Evolutionary conservation across 768 basidiomycete genomes (phyloP), one percentile per base, ranked within the genome.

Genomic region (Rhizopogon rudus): DNA sequence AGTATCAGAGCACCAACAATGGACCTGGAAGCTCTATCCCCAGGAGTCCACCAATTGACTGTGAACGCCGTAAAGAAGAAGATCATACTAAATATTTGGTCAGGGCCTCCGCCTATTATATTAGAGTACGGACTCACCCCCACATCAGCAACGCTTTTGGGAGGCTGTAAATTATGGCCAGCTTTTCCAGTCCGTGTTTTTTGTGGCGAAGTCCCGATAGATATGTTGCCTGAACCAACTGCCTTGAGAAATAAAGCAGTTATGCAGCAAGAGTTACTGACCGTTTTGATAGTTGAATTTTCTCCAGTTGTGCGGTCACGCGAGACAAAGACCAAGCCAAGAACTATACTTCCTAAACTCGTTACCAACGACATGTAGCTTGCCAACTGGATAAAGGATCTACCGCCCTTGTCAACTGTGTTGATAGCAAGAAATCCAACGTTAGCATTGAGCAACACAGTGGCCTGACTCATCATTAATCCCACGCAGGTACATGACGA

Each of bases 401-500:
- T 56, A 6, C 60, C 62, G 20, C 58, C 58, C 42, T 60, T n/a
- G 39, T 57, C 75, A 13, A 77, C 72, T 20, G 73, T 70, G 31
- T 74, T 70, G 37, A 86, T 83, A 1, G 82, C 77, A n/a, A 87
- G 68, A 59, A 86, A 83, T 0, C 75, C 78, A 0, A 87, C 80
- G 48, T 84, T 84, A 12, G 79, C 81, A 39, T 78, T 80, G 20
- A 86, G 62, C 16, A 86, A 67, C 2, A 86, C 81, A 1, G 81
- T 81, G 1, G 76, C 77, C 83, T 85, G 44, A 3, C 35, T 25
- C 16, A 22, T 37, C 13, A 41, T 31, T 17, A 13, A 40, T 57
- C 28, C 2, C 25, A 48, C 22, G 16, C 13, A 55, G 20, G 51
- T 40, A 13, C 3, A 51, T 7, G 17, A 31, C 4, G 13, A 33